These are phyloP conservation scores for Physaria fendleri DNA, from an alignment of 345 rosid genomes.

Conservation along the genomic window DNA sequence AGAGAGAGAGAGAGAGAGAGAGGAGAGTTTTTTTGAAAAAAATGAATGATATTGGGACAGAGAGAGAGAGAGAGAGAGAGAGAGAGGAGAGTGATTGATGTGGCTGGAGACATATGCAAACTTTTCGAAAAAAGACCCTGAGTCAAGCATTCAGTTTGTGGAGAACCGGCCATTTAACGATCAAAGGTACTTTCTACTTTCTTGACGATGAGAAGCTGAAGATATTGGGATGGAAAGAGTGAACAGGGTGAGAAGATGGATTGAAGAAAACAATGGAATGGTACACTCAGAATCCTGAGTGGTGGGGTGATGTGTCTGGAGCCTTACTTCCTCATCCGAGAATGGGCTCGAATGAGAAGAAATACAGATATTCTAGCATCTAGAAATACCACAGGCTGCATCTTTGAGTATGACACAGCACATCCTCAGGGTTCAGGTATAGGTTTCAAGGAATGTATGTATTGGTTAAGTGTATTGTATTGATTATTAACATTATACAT, in stretches of 20 bases:
- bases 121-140: constrained; percentile 61
- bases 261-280: constrained; percentile 69
- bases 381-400: constrained; percentile 57
- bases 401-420: constrained; percentile 42
- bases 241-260: constrained; percentile 79
- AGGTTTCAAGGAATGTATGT: constrained; percentile 55
- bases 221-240: constrained; percentile 74
- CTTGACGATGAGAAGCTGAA: constrained; percentile 82
- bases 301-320: constrained; percentile 95
- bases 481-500: too few relatives aligned
- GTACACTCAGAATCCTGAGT: constrained; percentile 78
- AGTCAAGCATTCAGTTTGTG: constrained; percentile 60
- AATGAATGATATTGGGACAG: too few relatives aligned
- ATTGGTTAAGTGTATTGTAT: too few relatives aligned
- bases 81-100: constrained; percentile 89
- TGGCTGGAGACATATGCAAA: constrained; percentile 66
- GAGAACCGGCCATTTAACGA: constrained; percentile 87
- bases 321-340: constrained; percentile 77
- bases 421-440: constrained; percentile 49
- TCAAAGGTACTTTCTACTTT: constrained; percentile 89
- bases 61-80: too few relatives aligned
- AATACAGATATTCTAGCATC: constrained; percentile 55
- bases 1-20: too few relatives aligned
- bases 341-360: constrained; percentile 51
- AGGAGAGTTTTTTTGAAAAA: too few relatives aligned